These are phyloP conservation scores for Pseudocercospora vitis DNA, from an alignment of 2,329 filamentous ascomycete genomes.

Conservation along the genomic window DNA sequence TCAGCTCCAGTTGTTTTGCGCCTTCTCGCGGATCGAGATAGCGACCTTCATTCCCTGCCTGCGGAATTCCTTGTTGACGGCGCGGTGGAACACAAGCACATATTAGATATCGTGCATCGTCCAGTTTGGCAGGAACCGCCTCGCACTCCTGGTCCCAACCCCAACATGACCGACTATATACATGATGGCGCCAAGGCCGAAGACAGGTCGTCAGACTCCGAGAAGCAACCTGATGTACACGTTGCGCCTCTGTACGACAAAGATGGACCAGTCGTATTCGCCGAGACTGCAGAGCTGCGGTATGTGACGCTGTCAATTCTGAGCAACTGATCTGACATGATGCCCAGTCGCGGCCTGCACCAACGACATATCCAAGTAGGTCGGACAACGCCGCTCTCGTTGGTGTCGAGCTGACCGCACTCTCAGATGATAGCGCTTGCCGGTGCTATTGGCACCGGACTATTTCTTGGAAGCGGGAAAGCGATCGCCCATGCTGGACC, in stretches of 20 bases:
- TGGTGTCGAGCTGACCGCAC: neutral
- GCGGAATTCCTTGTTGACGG: too few species aligned
- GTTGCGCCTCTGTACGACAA: conserved; percentile 20
- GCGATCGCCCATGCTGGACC: conserved; percentile 56
- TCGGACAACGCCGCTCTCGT: conserved; percentile 19
- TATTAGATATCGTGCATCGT: too few species aligned
- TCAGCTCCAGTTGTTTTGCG: neutral
- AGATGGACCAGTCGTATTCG: conserved; percentile 25
- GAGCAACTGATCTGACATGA: neutral
- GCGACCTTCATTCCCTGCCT: too few species aligned
- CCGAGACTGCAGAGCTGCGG: conserved; percentile 27
- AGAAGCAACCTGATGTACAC: conserved; percentile 16
- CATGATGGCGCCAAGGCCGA: neutral
- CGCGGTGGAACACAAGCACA: too few species aligned
- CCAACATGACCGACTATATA: neutral
- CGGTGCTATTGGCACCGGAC: conserved; percentile 69
- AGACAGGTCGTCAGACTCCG: neutral
- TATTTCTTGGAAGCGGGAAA: conserved; percentile 57
- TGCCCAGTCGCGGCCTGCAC: conserved; percentile 47
- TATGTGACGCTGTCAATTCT: neutral
- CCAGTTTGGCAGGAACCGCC: too few species aligned
- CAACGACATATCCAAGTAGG: conserved; percentile 49
- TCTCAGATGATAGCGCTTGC: conserved; percentile 64
- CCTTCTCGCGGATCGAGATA: too few species aligned
- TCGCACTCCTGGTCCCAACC: too few species aligned